Evolutionary conservation across 345 rosid genomes (phyloP).

Genomic region (Geranium rotundifolium): DNA sequence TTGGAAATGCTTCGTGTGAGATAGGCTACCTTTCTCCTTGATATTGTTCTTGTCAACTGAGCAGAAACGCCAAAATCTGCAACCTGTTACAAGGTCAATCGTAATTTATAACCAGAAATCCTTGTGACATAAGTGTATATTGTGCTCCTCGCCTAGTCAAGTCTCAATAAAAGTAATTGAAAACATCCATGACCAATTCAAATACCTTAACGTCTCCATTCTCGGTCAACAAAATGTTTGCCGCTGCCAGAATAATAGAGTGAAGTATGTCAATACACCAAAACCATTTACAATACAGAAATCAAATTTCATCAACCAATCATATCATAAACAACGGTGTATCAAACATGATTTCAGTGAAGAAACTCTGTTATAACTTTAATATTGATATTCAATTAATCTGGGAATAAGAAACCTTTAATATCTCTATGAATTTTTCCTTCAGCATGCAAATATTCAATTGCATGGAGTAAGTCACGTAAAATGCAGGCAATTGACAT

Average conservation of each 20-base stretch:
- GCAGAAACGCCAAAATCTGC: slow-evolving; percentile 99
- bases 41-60: slow-evolving; percentile 93
- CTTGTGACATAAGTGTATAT: background rate
- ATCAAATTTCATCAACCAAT: background rate
- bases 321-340: no score
- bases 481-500: slow-evolving; percentile 82
- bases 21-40: slow-evolving; percentile 82
- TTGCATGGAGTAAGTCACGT: slow-evolving; percentile 89
- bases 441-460: slow-evolving; percentile 89
- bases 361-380: background rate
- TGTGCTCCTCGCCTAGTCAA: background rate
- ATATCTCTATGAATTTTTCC: slow-evolving; percentile 98
- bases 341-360: background rate
- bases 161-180: slow-evolving; percentile 1
- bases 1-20: background rate
- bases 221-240: slow-evolving; percentile 86
- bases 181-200: slow-evolving; percentile 4
- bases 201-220: slow-evolving; percentile 96
- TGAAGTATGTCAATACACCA: slow-evolving; percentile 13
- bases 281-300: background rate
- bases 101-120: background rate
- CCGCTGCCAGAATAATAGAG: slow-evolving; percentile 53
- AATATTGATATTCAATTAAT: background rate
- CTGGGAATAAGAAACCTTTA: slow-evolving; percentile 48
- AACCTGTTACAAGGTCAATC: slow-evolving; percentile 39